Conservation (phyloP, 2,329 filamentous ascomycete species). For the Cercospora nicotianae region DNA sequence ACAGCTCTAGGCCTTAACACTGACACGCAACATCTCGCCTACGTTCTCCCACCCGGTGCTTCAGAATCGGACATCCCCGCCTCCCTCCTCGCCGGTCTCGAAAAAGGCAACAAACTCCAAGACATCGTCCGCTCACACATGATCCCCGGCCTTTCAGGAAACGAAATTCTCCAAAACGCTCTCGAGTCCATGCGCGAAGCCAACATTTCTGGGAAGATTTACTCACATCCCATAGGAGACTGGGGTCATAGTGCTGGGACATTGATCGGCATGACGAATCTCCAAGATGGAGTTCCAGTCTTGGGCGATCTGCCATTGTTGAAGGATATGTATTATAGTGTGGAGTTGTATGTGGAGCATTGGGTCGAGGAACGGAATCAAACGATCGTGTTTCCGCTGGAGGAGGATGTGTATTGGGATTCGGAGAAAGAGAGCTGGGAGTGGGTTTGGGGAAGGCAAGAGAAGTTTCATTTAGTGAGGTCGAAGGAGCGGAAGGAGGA, state of each 20-base stretch:
- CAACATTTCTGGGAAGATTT: conserved; percentile 24
- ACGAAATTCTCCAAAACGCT: conserved; percentile 19
- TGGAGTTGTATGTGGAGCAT: conserved; percentile 27
- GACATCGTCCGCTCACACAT: conserved; percentile 26
- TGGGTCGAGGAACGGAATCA: conserved; percentile 23
- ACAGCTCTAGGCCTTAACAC: conserved; percentile 28
- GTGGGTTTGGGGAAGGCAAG: conserved; percentile 29
- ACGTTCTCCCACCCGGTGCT: conserved; percentile 20
- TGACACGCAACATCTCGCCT: conserved; percentile 28
- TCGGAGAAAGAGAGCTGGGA: conserved; percentile 20
- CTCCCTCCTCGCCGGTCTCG: conserved; percentile 18
- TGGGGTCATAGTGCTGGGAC: conserved; percentile 28
- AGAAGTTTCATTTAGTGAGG: conserved; percentile 25
- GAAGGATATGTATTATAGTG: conserved; percentile 25
- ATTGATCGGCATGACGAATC: conserved; percentile 28
- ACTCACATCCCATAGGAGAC: conserved; percentile 28
- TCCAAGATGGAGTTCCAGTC: conserved; percentile 25
- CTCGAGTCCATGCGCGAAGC: conserved; percentile 11
- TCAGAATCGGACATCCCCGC: conserved; percentile 19
- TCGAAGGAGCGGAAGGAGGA: neutral
- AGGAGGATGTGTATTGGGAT: conserved; percentile 30
- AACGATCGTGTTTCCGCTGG: conserved; percentile 24
- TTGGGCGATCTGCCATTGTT: conserved; percentile 26
- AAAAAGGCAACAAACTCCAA: conserved; percentile 24
- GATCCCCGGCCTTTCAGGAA: conserved; percentile 20